Base-by-base conservation (phyloP, 371 early-diverging fungal genomes). In the Mucor indicus region DNA sequence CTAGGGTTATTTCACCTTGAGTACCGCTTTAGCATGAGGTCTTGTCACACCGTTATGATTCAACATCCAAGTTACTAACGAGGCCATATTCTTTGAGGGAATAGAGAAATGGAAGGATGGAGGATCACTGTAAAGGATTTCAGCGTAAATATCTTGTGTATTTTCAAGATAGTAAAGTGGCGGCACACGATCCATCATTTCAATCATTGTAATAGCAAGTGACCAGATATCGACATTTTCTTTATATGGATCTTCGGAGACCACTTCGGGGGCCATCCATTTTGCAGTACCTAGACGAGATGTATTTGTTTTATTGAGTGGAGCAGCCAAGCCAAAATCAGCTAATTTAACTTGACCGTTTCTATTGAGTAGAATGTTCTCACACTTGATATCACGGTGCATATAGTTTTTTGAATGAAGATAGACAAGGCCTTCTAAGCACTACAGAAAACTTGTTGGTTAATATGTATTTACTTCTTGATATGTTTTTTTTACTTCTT, bases 241-340 rank as follows among this genome's bases (percentile, higher is more conserved):
- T 32, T 53, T 65, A 39, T 76, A 76, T 11, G 57, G 49, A 20
- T 50, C 48, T 47, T 68, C 71, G 8, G 59, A 49, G 8, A 76
- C 63, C 0, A 76, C 73, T 52, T 76, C 77, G 15, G 77, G 77
- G 13, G 77, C 73, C 77, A 76, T 76, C 77, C 77, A 76, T 62
- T 72, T 72, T 39, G 70, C 68, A 23, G 77, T 76, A n/a, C 77
- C 77, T 27, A 72, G 33, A 13, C 71, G 48, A 13, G 61, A 55
- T 9, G 52, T 50, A 35, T 72, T 76, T 13, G 39, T 44, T 45
- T 51, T 60, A 15, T 57, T 68, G 9, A 69, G 35, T 4, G 72
- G 70, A 8, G 71, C 66, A 8, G 77, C 72, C 25, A 76, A 44
- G 29, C 77, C 77, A 50, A 76, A 76, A 51, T 76, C 77, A 43